Evolutionary conservation across 176 grass and related monocot species (phyloP), one percentile per base, ranked within the genome.

Genomic region (Puya raimondii): DNA sequence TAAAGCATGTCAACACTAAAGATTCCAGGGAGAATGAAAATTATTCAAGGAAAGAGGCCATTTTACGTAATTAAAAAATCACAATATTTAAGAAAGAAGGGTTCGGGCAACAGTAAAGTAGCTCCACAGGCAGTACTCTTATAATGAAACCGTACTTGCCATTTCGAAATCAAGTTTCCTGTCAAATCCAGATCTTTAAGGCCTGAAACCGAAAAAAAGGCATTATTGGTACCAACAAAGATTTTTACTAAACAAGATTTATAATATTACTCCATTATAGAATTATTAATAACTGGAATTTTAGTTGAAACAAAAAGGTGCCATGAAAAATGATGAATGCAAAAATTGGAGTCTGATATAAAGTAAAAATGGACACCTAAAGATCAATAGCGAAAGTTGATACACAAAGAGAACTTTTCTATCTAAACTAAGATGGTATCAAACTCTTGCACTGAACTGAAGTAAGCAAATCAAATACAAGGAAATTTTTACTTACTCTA

Each of bases 151-250:
- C 71, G 4, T 89, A 96, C 93, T 84, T 92, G 73, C 93, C 93
- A 96, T 63, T 67, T 81, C 53, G 89, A 92, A 65, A 96, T 49
- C 51, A 96, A 75, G 83, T 96, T 92, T 80, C 93, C 93, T 23
- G 88, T 96, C 80, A 96, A 92, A 83, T 96, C 93, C 77, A 96
- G 81, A 64, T 90, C 79, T 58, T 67, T 87, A 22, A 96, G 73
- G 83, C 90, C 93, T 96, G 89, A 67, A 86, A 86, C 66, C 81
- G 79, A 63, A 20, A 73, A 72, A 80, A 66, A 42, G 14, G 33
- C 15, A 52, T 53, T 51, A 49, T 71, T 51, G 52, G 26, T 26
- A 78, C 20, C 53, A 14, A 50, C 47, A 48, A 59, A 72, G 64
- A 67, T 3, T 57, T 42, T 42, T 42, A 42, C 33, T n/a, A 18